phyloP scores from a whole-genome alignment of 768 basidiomycete species.

The Lyophyllum decastes region DNA sequence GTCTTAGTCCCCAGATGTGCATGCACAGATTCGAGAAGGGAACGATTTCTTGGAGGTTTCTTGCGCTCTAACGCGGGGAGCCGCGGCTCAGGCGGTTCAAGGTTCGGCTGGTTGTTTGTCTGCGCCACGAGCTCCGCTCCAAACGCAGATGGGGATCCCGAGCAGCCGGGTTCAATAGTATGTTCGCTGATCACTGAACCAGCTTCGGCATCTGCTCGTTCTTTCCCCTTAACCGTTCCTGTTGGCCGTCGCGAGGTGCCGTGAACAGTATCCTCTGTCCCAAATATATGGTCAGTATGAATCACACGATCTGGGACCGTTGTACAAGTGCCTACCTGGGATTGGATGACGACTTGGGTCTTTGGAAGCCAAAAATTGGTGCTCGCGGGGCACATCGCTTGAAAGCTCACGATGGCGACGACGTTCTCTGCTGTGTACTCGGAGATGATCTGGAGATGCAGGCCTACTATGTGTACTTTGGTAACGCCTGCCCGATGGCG shows the following conservation, averaged over 20 bases:
- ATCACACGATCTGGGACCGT: neutral
- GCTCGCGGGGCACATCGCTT: neutral
- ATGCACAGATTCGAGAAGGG: conserved; percentile 48
- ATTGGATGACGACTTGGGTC: neutral
- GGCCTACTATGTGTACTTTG: conserved; percentile 14
- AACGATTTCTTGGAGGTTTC: conserved; percentile 29
- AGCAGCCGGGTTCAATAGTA: neutral
- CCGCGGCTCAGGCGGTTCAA: neutral
- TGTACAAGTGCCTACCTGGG: neutral
- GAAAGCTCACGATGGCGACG: neutral
- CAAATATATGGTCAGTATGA: neutral
- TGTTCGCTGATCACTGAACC: neutral
- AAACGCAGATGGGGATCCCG: neutral
- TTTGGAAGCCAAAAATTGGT: neutral
- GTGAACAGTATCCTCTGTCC: neutral
- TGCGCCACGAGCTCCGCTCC: conserved; percentile 5
- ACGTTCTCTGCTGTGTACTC: neutral
- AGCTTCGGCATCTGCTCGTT: conserved; percentile 1
- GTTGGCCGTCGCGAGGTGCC: neutral
- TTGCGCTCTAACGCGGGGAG: neutral
- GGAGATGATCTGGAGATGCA: neutral
- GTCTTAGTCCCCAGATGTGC: conserved; percentile 37
- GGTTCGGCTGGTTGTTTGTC: neutral
- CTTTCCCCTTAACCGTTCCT: conserved; percentile 7
- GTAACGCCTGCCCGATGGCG: conserved; percentile 34